Percentiles rank a stretch among this genome's conserved stretches.
Conservation (phyloP, 2,329 filamentous ascomycete genomes). For the Colletotrichum plurivorum region DNA sequence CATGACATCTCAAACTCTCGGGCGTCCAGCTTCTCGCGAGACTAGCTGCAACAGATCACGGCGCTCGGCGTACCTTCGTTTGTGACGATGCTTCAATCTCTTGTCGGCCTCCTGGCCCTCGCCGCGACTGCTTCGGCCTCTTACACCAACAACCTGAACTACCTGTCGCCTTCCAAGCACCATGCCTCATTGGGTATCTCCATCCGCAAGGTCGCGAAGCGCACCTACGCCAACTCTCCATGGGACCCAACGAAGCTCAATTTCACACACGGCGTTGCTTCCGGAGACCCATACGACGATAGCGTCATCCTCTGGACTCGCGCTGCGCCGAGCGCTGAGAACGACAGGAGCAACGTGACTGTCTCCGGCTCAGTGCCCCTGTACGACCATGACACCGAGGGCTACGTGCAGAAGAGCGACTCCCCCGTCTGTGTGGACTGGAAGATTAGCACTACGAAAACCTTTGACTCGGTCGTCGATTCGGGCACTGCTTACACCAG, state of each 20-base stretch:
- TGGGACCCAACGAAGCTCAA: conserved; percentile 63
- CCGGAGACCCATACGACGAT: conserved; percentile 66
- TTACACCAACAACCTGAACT: conserved; percentile 71
- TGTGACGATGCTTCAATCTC: conserved; percentile 21
- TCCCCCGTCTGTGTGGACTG: conserved; percentile 78
- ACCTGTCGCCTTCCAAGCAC: conserved; percentile 75
- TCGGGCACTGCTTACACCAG: conserved; percentile 76
- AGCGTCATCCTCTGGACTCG: conserved; percentile 71
- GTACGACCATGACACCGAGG: conserved; percentile 63
- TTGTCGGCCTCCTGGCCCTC: conserved; percentile 10
- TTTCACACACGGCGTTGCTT: conserved; percentile 75
- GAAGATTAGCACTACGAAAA: conserved; percentile 66
- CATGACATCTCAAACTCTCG: not conserved
- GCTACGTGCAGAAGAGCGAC: conserved; percentile 57
- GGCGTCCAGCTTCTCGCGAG: not conserved
- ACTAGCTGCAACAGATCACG: not conserved
- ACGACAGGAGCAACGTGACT: conserved; percentile 61
- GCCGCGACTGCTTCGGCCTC: conserved; percentile 15
- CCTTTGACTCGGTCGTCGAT: conserved; percentile 60
- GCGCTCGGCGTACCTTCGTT: not conserved
- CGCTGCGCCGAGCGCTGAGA: conserved; percentile 59
- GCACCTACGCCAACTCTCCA: conserved; percentile 60
- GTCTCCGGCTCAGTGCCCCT: conserved; percentile 59
- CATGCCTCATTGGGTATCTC: conserved; percentile 75
- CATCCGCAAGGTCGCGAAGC: conserved; percentile 72